A percentile compares a stretch with the other conserved stretches of the same genome.
Evolutionary conservation across 164 flowering plant species (phyloP).

Genomic region (Umbellularia californica): DNA sequence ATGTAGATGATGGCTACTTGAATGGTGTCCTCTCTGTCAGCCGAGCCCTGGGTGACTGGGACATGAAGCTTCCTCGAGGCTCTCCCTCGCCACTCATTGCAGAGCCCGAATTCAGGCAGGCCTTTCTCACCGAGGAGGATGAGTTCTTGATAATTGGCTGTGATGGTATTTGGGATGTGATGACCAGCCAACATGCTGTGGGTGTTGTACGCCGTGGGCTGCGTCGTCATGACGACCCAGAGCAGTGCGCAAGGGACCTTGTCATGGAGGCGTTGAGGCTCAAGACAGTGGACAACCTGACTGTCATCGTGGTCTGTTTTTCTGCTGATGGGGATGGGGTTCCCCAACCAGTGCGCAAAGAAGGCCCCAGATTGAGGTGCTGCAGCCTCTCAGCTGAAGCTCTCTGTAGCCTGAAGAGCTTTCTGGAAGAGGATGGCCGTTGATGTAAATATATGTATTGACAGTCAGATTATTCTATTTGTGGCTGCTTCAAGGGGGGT

Average conservation of each 20-base stretch:
- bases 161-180: slow-evolving; percentile 93
- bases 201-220: slow-evolving; percentile 64
- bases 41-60: slow-evolving; percentile 92
- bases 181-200: slow-evolving; percentile 84
- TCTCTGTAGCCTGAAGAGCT: slow-evolving; percentile 48
- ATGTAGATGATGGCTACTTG: slow-evolving; percentile 71
- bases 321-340: slow-evolving; percentile 26
- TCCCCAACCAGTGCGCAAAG: slow-evolving; percentile 26
- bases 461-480: background rate
- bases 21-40: slow-evolving; percentile 73
- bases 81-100: slow-evolving; percentile 74
- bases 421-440: slow-evolving; percentile 27
- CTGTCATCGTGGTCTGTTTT: slow-evolving; percentile 73
- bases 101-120: slow-evolving; percentile 65
- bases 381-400: slow-evolving; percentile 68
- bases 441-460: slow-evolving; percentile 15
- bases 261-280: slow-evolving; percentile 60
- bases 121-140: slow-evolving; percentile 64
- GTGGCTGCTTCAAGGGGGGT: slow-evolving; percentile 6
- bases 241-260: slow-evolving; percentile 68
- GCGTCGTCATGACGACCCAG: slow-evolving; percentile 63
- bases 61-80: slow-evolving; percentile 66
- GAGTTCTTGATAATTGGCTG: slow-evolving; percentile 86
- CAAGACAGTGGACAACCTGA: slow-evolving; percentile 67
- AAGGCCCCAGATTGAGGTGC: slow-evolving; percentile 31